phyloP scores from a whole-genome alignment of 2,329 filamentous ascomycete species.

The Penicillium sp. region DNA sequence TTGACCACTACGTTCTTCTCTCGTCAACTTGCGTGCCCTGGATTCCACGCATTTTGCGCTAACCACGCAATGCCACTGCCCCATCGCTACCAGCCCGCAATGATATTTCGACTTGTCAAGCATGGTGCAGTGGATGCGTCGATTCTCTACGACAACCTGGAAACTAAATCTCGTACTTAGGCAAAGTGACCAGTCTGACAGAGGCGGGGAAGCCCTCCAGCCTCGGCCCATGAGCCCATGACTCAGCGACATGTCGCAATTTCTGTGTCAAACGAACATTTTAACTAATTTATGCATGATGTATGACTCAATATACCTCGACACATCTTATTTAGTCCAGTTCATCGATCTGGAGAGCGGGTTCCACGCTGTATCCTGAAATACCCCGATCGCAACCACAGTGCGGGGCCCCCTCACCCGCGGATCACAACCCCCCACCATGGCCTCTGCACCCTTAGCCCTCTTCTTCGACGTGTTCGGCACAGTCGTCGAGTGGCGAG shows the following conservation, averaged over 20 bases:
- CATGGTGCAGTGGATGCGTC: not conserved
- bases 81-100: too few species aligned
- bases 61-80: not conserved
- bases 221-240: conserved; percentile 5
- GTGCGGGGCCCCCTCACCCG: not conserved
- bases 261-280: not conserved
- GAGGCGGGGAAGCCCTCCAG: not conserved
- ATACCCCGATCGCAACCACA: not conserved
- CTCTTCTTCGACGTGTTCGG: conserved; percentile 42
- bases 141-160: not conserved
- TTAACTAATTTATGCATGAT: too few species aligned
- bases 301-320: too few species aligned
- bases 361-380: not conserved
- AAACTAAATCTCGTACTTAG: not conserved
- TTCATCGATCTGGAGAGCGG: not conserved
- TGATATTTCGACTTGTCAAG: not conserved
- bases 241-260: conserved; percentile 6
- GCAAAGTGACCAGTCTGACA: conserved; percentile 18
- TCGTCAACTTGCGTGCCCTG: too few species aligned
- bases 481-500: conserved; percentile 78
- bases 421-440: conserved; percentile 7
- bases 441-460: conserved; percentile 26
- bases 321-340: not conserved
- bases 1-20: too few species aligned
- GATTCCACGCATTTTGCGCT: not conserved